Base-by-base conservation (phyloP, 805 yeast species). In the Candida glaebosa region DNA sequence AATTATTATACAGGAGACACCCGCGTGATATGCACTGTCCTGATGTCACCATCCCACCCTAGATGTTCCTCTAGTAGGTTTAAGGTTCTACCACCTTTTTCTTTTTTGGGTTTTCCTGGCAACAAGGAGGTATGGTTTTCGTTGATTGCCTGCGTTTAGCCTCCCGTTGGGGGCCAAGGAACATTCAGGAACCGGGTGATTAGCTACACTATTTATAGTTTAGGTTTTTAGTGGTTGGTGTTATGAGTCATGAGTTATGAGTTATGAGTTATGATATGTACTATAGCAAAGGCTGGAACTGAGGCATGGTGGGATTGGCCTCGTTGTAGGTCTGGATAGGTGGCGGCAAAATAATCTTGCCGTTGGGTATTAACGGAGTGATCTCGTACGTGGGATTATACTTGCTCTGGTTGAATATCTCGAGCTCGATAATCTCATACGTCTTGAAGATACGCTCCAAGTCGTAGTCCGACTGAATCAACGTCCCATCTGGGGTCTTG, bases 311-410 rank as follows among this genome's bases (percentile, higher is more conserved):
- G 5, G 63, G 56, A 12, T 56, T 58, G 7, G 67, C 24, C 8
- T 34, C 37, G 14, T 34, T 19, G 26, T 24, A 50, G 3, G 49
- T 43, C 14, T 46, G 43, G 17, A 48, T 50, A 7, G 70, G 73
- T 9, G 66, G 67, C 3, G 71, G 73, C 10, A 65, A 47, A 12
- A 65, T 53, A 17, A 62, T 58, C 38, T 57, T 60, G 6, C 61
- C 50, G 6, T 52, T 39, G 12, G 8, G 28, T 24, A 24, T 8
- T 24, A 24, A 24, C 1, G 69, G 59, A 5, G 70, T 59, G 28
- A 67, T 51, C 39, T 67, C 69, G 44, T 63, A 56, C 12, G 65
- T 61, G 3, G 71, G 67, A 4, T 67, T 56, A 32, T 56, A 57
- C 20, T 63, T 51, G 24, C 55, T 46, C 41, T 66, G 69, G 9